A percentile compares a stretch with the other conserved stretches of the same genome.
Evolutionary conservation across 129 eudicot species (phyloP).

Genomic region (Arctium minus): DNA sequence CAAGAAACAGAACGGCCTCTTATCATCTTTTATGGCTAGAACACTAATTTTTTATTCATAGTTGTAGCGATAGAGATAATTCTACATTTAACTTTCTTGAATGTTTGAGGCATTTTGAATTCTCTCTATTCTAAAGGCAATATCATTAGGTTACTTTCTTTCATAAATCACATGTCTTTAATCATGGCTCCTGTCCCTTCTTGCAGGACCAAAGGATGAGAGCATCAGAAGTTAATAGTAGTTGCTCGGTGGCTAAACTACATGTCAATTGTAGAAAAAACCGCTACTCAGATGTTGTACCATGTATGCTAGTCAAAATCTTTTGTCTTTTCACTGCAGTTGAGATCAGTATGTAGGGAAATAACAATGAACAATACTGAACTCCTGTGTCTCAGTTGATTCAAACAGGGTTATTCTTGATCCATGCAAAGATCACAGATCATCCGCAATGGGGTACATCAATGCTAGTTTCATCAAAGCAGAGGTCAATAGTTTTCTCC

Average conservation of each 20-base stretch:
- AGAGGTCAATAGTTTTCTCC: slow-evolving; percentile 13
- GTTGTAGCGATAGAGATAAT: neutral
- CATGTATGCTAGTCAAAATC: slow-evolving; percentile 51
- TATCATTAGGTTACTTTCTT: neutral
- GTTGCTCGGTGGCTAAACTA: slow-evolving; percentile 72
- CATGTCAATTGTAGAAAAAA: slow-evolving; percentile 61
- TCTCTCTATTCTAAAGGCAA: neutral
- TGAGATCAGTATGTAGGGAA: neutral
- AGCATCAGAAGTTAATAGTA: slow-evolving; percentile 50
- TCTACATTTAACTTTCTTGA: neutral
- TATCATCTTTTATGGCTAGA: neutral
- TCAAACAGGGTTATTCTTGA: slow-evolving; percentile 75
- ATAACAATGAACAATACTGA: neutral
- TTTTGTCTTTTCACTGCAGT: neutral
- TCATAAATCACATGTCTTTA: neutral
- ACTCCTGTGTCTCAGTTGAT: slow-evolving; percentile 61
- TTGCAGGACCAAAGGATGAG: slow-evolving; percentile 71
- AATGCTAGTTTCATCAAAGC: slow-evolving; percentile 79
- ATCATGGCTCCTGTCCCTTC: neutral
- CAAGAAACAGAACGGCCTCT: neutral
- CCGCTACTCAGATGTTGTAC: slow-evolving; percentile 82
- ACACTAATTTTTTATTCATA: neutral
- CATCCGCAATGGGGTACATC: slow-evolving; percentile 80
- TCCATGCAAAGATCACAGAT: slow-evolving; percentile 72
- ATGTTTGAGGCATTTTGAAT: neutral